Evolutionary conservation across 345 rosid species (phyloP), one percentile per base, ranked within the genome.

Genomic region (Turnera subulata): DNA sequence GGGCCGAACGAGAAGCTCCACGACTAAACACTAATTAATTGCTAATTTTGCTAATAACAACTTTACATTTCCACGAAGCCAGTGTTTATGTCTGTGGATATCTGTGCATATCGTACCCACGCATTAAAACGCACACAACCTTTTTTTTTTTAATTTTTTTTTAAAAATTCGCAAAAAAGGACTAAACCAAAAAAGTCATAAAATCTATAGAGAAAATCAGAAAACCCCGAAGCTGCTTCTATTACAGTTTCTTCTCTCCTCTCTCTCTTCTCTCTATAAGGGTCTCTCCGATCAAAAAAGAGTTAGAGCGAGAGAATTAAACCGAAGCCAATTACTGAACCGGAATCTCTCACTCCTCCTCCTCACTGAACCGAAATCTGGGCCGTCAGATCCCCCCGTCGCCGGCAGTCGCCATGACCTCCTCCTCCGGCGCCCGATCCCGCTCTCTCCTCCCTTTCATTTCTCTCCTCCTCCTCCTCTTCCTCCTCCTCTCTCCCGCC

Each of bases 341-440:
- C 6, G 19, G 25, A 43, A 40, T 50, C 33, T 24, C 40, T 18
- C 35, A 29, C 35, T 29, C 4, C 35, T 29, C 5, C n/a, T n/a
- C n/a, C 20, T 20, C 4, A 4, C 22, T 43, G 37, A 58, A 33
- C 46, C 39, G 19, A 46, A n/a, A 43, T 58, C 76, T 46, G 58
- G 42, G 46, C 63, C 62, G 25, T 66, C 76, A 77, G 86, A 81
- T 81, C 86, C 74, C 82, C 50, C 73, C 54, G 19, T 60, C 63
- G 59, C 71, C 72, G 68, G 73, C 63, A 63, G 58, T 66, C 80
- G 76, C 77, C 78, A 92, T 92, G 98, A 68, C 64, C 56, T 46
- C 73, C 59, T 29, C 56, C 56, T 22, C 39, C 48, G 19, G 63
- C 47, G 43, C 47, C 69, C 70, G 83, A 62, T 78, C 73, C 53